These are phyloP conservation scores for Coemansia sp. DNA, from an alignment of 192 early-diverging fungal species.

Conservation along the genomic window DNA sequence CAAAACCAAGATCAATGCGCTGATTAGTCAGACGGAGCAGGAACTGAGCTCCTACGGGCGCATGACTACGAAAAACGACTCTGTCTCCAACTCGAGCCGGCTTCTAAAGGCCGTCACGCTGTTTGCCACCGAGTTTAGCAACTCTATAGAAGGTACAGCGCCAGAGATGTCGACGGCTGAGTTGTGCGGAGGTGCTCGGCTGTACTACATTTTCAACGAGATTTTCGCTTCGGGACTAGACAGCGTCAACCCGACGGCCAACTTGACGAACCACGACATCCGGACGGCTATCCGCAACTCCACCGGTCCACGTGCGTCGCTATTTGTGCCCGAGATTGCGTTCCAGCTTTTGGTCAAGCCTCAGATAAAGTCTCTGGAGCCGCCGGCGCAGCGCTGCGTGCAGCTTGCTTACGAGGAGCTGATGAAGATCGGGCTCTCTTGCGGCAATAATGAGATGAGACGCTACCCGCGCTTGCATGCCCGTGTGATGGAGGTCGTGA, in stretches of 20 bases:
- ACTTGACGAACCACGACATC: constrained; percentile 71
- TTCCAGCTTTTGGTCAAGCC: constrained; percentile 83
- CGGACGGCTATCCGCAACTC: constrained; percentile 84
- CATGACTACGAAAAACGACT: constrained; percentile 20
- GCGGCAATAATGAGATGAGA: constrained; percentile 73
- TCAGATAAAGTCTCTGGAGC: constrained; percentile 72
- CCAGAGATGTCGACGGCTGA: constrained; percentile 73
- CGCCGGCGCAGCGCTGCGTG: constrained; percentile 76
- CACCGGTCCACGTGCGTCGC: constrained; percentile 71
- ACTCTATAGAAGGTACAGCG: constrained; percentile 76
- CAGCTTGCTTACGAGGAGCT: constrained; percentile 83
- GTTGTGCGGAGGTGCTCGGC: constrained; percentile 77
- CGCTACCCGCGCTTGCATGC: constrained; percentile 76
- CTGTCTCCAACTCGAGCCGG: constrained; percentile 46
- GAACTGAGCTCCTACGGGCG: constrained; percentile 71
- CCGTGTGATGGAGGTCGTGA: constrained; percentile 73
- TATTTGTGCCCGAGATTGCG: constrained; percentile 84
- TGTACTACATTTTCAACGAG: constrained; percentile 83
- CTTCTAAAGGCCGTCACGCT: constrained; percentile 71
- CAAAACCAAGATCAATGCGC: constrained; percentile 69
- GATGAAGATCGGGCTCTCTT: constrained; percentile 75
- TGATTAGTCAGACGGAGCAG: constrained; percentile 78
- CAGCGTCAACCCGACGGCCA: constrained; percentile 69
- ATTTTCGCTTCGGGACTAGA: constrained; percentile 74
- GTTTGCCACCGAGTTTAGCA: constrained; percentile 74